Evolutionary conservation across 345 rosid species (phyloP).

Genomic region (Eucalyptus grandis): DNA sequence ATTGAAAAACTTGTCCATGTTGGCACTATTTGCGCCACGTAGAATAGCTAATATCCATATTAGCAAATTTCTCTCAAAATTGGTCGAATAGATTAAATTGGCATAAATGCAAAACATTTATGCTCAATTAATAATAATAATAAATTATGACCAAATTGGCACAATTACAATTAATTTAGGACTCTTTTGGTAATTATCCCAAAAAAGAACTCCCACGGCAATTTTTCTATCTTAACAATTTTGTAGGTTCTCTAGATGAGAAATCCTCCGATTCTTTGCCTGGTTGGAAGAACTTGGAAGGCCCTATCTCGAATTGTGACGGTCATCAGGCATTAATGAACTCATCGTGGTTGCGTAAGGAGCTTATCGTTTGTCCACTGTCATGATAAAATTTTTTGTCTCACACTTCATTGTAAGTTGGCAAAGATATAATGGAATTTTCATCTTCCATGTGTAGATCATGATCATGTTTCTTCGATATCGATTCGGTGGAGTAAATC

Average conservation of each 20-base stretch:
- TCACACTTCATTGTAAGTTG: neutral
- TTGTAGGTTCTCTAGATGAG: neutral
- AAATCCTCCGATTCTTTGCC: neutral
- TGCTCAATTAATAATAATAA: too few relatives aligned
- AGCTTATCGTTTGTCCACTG: neutral
- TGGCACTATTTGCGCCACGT: fast-evolving
- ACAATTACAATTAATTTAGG: too few relatives aligned
- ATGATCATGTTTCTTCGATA: neutral
- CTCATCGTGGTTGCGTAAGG: neutral
- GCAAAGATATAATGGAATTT: neutral
- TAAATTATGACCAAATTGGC: too few relatives aligned
- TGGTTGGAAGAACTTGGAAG: neutral
- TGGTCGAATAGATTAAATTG: too few relatives aligned
- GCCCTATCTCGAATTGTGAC: neutral
- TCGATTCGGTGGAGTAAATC: neutral
- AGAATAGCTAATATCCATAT: too few relatives aligned
- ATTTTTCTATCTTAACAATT: neutral
- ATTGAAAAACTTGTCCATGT: too few relatives aligned
- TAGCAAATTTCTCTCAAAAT: too few relatives aligned
- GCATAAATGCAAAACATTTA: too few relatives aligned
- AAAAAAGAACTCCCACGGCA: neutral
- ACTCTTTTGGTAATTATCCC: too few relatives aligned
- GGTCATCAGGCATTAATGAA: neutral
- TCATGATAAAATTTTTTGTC: neutral
- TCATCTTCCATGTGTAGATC: neutral